These are phyloP conservation scores for Kluyveromyces lactis DNA, from an alignment of 805 yeast species.

Conservation along the genomic window DNA sequence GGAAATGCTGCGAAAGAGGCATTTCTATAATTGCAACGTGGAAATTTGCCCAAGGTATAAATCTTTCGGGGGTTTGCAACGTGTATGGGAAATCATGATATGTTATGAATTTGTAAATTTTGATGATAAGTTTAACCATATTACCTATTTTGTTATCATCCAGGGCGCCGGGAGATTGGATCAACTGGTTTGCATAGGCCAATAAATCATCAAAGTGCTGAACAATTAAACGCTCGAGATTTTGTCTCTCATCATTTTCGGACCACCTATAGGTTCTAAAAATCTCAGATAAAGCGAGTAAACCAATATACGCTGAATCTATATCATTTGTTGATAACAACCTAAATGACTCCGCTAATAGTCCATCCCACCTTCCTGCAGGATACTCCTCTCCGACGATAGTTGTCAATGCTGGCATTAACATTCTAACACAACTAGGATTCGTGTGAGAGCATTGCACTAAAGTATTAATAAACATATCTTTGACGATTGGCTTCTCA, in stretches of 20 bases:
- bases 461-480: slow-evolving; percentile 58
- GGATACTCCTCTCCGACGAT: slow-evolving; percentile 47
- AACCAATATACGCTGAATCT: slow-evolving; percentile 50
- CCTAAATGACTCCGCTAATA: slow-evolving; percentile 38
- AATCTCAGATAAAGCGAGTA: slow-evolving; percentile 62
- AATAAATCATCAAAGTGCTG: slow-evolving; percentile 60
- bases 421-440: slow-evolving; percentile 34
- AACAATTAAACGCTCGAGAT: slow-evolving; percentile 45
- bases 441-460: slow-evolving; percentile 36
- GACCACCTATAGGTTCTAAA: slow-evolving; percentile 66
- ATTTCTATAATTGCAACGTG: slow-evolving; percentile 58
- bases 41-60: slow-evolving; percentile 66
- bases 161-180: slow-evolving; percentile 30
- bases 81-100: slow-evolving; percentile 62
- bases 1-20: slow-evolving; percentile 33
- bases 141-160: slow-evolving; percentile 45
- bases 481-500: slow-evolving; percentile 69
- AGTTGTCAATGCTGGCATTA: slow-evolving; percentile 42
- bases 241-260: slow-evolving; percentile 44
- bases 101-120: slow-evolving; percentile 70
- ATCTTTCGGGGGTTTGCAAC: slow-evolving; percentile 43
- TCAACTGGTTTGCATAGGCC: slow-evolving; percentile 49
- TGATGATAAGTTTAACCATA: slow-evolving; percentile 64
- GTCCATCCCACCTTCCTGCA: slow-evolving; percentile 41
- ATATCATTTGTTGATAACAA: slow-evolving; percentile 39